Base-by-base conservation (phyloP, 352 stramenopile genomes). In the Globisporangium ultimum region DNA sequence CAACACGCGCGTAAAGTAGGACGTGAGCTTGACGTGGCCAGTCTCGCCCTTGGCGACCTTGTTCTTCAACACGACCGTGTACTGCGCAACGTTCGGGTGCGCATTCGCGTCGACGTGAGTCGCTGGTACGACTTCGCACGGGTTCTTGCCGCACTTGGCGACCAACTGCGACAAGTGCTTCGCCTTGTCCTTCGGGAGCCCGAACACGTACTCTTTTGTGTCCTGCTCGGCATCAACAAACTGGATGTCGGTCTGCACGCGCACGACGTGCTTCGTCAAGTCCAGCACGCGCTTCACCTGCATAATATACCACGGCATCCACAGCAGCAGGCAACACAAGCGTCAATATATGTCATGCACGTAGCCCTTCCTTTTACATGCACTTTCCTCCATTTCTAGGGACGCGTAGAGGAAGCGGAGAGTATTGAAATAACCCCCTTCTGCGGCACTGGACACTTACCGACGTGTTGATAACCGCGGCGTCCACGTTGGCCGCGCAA, bases 181-280 rank as follows among this genome's bases (percentile, higher is more conserved):
- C 47, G 74, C 72, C 60, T 91, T 58, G n/a, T 64, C 58, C 40
- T 79, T 73, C 15, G 84, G 72, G 52, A 95, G 76, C 8, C 70
- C 76, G 49, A 93, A 72, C 41, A 73, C 58, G 68, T 93, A 95
- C 70, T 87, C 61, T 2, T 42, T 65, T 48, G 85, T 78, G 47
- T 73, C 57, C 32, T 70, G 71, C 49, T 81, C 71, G n/a, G 67
- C 67, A 47, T 95, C 79, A 18, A 71, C 69, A 57, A 95, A 92
- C 55, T 80, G 63, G 47, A 93, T 83, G 65, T 95, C 86, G 2
- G 70, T 78, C 51, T 85, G 65, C 53, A 88, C 73, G 46, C 80
- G 80, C 68, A 93, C 86, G 47, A 95, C 80, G 68, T 93, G 86
- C 64, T 82, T 80, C 28, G 82, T 95, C 53, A 95, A 60, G 61